Percentiles rank a stretch among this genome's conserved stretches.
These are phyloP conservation scores for Linderina pennispora DNA, from an alignment of 192 early-diverging fungal genomes.

Conservation along the genomic window DNA sequence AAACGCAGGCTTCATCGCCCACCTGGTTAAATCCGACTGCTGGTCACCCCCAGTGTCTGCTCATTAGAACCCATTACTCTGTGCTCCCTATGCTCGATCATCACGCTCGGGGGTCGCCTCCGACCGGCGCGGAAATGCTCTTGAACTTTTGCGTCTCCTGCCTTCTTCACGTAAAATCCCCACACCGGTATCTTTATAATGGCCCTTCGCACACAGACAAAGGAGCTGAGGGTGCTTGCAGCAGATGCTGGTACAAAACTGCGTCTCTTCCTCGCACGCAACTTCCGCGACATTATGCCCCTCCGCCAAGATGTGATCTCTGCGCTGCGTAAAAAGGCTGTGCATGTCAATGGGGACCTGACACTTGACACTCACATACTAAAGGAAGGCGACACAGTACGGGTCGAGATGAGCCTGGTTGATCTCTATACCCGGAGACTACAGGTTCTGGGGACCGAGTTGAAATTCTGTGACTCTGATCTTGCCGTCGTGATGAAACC, in stretches of 20 bases:
- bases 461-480: slow-evolving; percentile 50
- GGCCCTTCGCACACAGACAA: not conserved
- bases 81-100: too few relatives aligned
- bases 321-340: slow-evolving; percentile 33
- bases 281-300: slow-evolving; percentile 22
- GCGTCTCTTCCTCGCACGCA: slow-evolving; percentile 20
- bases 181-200: too few relatives aligned
- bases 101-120: too few relatives aligned
- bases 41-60: too few relatives aligned
- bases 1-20: too few relatives aligned
- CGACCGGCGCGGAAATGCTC: too few relatives aligned
- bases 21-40: too few relatives aligned
- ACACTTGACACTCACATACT: slow-evolving; percentile 49
- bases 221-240: slow-evolving; percentile 1
- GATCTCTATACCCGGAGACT: slow-evolving; percentile 41
- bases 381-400: slow-evolving; percentile 43
- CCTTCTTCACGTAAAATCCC: too few relatives aligned
- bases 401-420: slow-evolving; percentile 36
- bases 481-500: slow-evolving; percentile 53
- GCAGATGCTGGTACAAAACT: slow-evolving; percentile 20
- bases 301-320: slow-evolving; percentile 17
- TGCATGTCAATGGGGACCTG: slow-evolving; percentile 50
- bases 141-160: too few relatives aligned
- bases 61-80: too few relatives aligned
- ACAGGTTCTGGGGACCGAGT: slow-evolving; percentile 38